Conservation (phyloP, 371 early-diverging fungal genomes). For the Mortierella sp. region DNA sequence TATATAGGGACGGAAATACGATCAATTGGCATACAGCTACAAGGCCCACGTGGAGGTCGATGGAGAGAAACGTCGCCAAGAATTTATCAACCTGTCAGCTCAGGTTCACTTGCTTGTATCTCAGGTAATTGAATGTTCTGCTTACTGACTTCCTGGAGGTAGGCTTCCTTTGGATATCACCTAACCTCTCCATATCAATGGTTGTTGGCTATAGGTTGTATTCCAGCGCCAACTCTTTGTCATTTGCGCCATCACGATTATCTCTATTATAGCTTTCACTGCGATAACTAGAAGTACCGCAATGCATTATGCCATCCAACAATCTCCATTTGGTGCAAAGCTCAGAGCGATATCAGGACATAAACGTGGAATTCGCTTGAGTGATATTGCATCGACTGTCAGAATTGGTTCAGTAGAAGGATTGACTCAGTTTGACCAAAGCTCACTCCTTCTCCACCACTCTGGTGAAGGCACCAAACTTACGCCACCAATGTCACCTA, state of each 20-base stretch:
- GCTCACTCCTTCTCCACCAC: slow-evolving; percentile 13
- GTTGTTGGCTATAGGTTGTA: slow-evolving; percentile 20
- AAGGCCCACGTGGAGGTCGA: slow-evolving; percentile 48
- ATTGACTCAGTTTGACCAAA: slow-evolving; percentile 38
- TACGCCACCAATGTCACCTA: slow-evolving; percentile 43
- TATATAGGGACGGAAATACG: slow-evolving; percentile 47
- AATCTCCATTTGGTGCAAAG: slow-evolving; percentile 45
- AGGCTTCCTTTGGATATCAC: not conserved
- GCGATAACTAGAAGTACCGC: slow-evolving; percentile 40
- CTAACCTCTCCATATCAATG: not conserved
- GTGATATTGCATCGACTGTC: slow-evolving; percentile 27
- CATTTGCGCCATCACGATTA: slow-evolving; percentile 23
- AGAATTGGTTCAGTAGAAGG: slow-evolving; percentile 50
- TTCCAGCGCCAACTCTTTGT: slow-evolving; percentile 52
- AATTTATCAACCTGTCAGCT: slow-evolving; percentile 33
- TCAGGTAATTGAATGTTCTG: slow-evolving; percentile 16
- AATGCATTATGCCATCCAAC: slow-evolving; percentile 52
- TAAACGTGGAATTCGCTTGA: not conserved
- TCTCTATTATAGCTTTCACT: slow-evolving; percentile 29
- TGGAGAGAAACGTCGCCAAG: slow-evolving; percentile 46
- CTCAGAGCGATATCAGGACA: slow-evolving; percentile 49
- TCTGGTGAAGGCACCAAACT: slow-evolving; percentile 15
- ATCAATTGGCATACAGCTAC: slow-evolving; percentile 52
- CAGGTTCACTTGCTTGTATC: slow-evolving; percentile 44
- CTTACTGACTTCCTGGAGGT: not conserved